Base-by-base conservation (phyloP, 139 green algal species). In the Deuterostichococcus epilithicus region DNA sequence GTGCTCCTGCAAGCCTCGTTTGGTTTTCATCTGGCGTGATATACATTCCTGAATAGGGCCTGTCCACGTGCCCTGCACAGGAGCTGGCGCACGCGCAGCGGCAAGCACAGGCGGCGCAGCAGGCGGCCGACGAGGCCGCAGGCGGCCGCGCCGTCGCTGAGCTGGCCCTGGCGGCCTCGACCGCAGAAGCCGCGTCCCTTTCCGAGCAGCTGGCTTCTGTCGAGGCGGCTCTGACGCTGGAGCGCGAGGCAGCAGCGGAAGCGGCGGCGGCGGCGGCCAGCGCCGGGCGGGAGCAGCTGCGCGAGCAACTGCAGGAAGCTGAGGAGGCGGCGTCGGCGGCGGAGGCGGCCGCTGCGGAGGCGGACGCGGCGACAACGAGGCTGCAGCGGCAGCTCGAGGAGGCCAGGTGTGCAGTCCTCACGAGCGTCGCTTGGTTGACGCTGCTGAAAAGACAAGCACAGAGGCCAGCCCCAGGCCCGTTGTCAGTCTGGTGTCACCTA, bases 351-450 rank as follows among this genome's bases (percentile, higher is more conserved):
- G 47, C 66, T 32, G 75, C 75, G 20, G 33, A 73, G 39, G 67
- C 38, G 45, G 63, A 42, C 25, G 74, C 44, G 23, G 34, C 72
- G 30, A n/a, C 80, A 36, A 77, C 77, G 32, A 73, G 72, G 23
- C 2, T 76, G 39, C 70, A 78, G 39, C 42, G 67, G 59, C 59
- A 81, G 63, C 71, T 81, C 0, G 39, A 35, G 1, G 15, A 74
- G 0, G 71, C 52, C 52, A 63, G 52, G 52, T 63, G 52, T 3
- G 8, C 10, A 25, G 18, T 5, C 28, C 52, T 23, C 20, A 13
- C 18, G 26, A 20, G 28, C 42, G 26, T 30, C 52, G 28, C 20
- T 25, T 63, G 42, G 52, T 63, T n/a, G n/a, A n/a, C n/a, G n/a
- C n/a, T n/a, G n/a, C n/a, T n/a, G n/a, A n/a, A n/a, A n/a, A n/a